These are phyloP conservation scores for Acer campestre DNA, from an alignment of 345 rosid genomes.

Conservation along the genomic window DNA sequence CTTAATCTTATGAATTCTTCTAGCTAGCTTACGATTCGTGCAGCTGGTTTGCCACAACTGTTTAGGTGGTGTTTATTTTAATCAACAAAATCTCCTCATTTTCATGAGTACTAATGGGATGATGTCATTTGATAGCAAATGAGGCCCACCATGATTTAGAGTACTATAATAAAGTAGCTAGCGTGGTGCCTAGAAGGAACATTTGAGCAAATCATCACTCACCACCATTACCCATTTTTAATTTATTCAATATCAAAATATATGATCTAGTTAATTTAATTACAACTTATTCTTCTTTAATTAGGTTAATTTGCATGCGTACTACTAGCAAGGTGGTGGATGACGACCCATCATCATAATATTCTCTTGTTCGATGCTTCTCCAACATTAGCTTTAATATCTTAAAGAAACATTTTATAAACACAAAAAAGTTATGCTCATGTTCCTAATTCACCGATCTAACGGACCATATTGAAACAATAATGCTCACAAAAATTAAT, in stretches of 20 bases:
- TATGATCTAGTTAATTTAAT: background rate
- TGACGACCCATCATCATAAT: constrained; percentile 14
- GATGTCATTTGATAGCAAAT: background rate
- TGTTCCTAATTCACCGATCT: background rate
- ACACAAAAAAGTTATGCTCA: background rate
- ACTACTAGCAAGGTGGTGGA: constrained; percentile 15
- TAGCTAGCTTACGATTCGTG: no score
- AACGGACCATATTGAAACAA: background rate
- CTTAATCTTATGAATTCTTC: no score
- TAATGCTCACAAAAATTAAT: background rate
- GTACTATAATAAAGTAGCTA: no score
- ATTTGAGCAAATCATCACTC: constrained; percentile 17
- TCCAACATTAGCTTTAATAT: constrained; percentile 26
- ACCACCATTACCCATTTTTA: constrained; percentile 12
- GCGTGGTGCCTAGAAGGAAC: background rate
- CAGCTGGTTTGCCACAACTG: no score
- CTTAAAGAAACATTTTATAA: background rate
- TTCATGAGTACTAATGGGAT: background rate
- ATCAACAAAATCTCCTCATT: no score
- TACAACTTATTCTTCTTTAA: background rate
- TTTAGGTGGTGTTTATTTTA: no score
- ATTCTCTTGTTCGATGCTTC: constrained; percentile 34
- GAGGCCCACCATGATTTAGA: background rate
- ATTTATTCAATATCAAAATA: constrained; percentile 7
- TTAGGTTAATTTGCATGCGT: constrained; percentile 18